Conservation (phyloP, 106 monocot species). For the Posidonia australis region DNA sequence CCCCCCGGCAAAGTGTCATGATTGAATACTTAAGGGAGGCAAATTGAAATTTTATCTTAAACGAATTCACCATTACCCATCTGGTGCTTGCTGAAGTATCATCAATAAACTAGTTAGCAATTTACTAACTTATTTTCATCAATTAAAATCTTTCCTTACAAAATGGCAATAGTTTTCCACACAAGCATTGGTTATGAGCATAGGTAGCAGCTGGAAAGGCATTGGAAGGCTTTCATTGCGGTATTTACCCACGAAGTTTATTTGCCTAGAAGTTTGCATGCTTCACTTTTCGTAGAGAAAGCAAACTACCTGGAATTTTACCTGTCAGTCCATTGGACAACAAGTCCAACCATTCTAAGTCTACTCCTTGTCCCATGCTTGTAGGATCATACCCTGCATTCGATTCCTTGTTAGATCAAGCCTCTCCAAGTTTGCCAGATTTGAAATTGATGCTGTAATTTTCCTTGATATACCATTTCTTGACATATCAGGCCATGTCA, state of each 20-base stretch:
- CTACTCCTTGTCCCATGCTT: constrained; percentile 42
- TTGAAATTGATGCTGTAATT: constrained; percentile 48
- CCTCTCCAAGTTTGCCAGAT: constrained; percentile 29
- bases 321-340: constrained; percentile 48
- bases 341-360: constrained; percentile 55
- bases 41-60: too few species aligned
- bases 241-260: constrained; percentile 64
- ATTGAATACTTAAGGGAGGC: too few species aligned
- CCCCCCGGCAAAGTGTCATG: too few species aligned
- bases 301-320: constrained; percentile 50
- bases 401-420: constrained; percentile 66
- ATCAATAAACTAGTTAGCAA: too few species aligned
- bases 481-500: constrained; percentile 48
- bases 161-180: constrained; percentile 63
- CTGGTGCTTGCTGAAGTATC: too few species aligned
- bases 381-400: constrained; percentile 46
- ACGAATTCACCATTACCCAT: too few species aligned
- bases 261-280: constrained; percentile 71
- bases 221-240: constrained; percentile 68
- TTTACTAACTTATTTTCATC: constrained; percentile 13
- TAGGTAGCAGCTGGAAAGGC: constrained; percentile 45
- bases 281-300: constrained; percentile 19
- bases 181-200: constrained; percentile 66
- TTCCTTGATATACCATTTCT: constrained; percentile 45
- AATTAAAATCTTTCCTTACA: constrained; percentile 21